phyloP scores from a whole-genome alignment of 345 rosid species.

The Eucalyptus cloeziana region DNA sequence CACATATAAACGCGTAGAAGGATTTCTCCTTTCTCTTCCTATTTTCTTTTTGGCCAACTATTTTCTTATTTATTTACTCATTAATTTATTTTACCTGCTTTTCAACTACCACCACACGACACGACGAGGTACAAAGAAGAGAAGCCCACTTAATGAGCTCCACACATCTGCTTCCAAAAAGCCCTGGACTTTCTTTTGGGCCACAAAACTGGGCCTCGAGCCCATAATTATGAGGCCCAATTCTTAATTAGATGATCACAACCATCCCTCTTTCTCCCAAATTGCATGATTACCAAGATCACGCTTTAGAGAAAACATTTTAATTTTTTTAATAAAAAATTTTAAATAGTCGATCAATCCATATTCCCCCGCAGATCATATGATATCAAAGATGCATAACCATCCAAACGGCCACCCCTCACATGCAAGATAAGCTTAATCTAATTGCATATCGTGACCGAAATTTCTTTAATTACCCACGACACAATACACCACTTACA shows the following conservation, averaged over 20 bases:
- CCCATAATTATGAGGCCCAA: background rate
- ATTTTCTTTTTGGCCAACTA: no score
- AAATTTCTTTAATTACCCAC: background rate
- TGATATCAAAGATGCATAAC: no score
- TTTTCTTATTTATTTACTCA: background rate
- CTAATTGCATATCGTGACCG: rapidly evolving
- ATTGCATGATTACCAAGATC: background rate
- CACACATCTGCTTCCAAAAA: background rate
- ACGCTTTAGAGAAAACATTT: background rate
- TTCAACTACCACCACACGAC: background rate
- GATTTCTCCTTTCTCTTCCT: background rate
- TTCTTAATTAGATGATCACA: background rate
- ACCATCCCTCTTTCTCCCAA: background rate
- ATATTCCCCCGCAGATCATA: rapidly evolving
- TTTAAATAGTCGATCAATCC: no score
- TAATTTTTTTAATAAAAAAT: no score
- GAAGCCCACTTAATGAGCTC: background rate
- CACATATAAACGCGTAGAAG: background rate
- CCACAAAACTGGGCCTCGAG: background rate
- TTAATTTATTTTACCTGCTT: background rate
- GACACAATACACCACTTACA: background rate
- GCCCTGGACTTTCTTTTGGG: background rate
- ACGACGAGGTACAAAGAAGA: background rate
- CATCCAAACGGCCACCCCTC: rapidly evolving
- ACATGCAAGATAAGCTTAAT: rapidly evolving